A percentile compares a stretch with the other conserved stretches of the same genome.
phyloP scores from a whole-genome alignment of 106 monocot species.

The Iris macrosiphon region DNA sequence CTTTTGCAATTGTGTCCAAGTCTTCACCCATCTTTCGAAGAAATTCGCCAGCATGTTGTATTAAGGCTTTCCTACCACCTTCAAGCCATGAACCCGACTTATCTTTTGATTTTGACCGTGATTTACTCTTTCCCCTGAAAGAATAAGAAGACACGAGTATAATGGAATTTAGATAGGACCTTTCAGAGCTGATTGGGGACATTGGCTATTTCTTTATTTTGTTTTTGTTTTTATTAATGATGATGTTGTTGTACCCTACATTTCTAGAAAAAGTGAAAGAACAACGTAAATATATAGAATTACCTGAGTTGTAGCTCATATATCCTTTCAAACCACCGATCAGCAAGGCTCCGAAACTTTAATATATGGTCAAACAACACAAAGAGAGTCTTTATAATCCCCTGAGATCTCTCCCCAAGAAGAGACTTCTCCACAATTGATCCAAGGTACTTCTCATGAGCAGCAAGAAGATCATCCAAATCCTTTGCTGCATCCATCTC shows the following conservation, averaged over 20 bases:
- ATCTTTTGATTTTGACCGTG: constrained; percentile 41
- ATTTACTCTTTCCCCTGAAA: constrained; percentile 46
- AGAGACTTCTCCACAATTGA: constrained; percentile 87
- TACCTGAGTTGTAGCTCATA: constrained; percentile 75
- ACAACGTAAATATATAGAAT: not conserved
- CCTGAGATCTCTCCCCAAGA: constrained; percentile 68
- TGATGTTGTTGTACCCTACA: too few species aligned
- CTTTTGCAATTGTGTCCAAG: constrained; percentile 55
- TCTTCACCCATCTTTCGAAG: constrained; percentile 61
- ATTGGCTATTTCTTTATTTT: too few species aligned
- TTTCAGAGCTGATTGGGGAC: too few species aligned
- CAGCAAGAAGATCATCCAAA: constrained; percentile 73
- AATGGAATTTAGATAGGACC: too few species aligned
- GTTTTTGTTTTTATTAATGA: too few species aligned
- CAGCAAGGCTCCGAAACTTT: constrained; percentile 50
- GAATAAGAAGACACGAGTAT: not conserved
- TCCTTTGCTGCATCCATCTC: constrained; percentile 88
- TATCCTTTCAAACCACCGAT: constrained; percentile 72
- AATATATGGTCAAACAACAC: constrained; percentile 69
- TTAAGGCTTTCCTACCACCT: constrained; percentile 47
- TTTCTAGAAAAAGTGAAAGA: too few species aligned
- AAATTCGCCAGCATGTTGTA: constrained; percentile 49
- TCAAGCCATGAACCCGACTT: constrained; percentile 25
- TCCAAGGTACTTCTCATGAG: constrained; percentile 81
- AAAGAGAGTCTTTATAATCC: constrained; percentile 45